Percentiles rank a stretch among this genome's conserved stretches.
phyloP scores from a whole-genome alignment of 768 basidiomycete genomes.

The Leucosporidium yakuticum region DNA sequence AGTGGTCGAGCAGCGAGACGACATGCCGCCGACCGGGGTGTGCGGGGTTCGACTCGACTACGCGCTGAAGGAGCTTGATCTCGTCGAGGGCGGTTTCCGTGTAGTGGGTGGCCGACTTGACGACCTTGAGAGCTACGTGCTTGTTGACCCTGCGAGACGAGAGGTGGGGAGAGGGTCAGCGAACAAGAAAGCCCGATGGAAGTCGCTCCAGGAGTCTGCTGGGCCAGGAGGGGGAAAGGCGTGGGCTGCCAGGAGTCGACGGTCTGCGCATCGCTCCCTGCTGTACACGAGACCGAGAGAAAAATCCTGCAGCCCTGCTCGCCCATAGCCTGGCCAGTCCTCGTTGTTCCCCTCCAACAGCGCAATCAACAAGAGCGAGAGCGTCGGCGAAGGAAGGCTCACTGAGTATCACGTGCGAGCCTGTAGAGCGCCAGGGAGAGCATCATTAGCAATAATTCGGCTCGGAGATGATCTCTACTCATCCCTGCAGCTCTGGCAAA shows the following conservation, averaged over 20 bases:
- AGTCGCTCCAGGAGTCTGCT: no score
- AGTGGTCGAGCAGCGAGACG: slow-evolving; percentile 96
- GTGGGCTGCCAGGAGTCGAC: no score
- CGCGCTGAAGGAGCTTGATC: slow-evolving; percentile 92
- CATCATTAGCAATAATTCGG: background rate
- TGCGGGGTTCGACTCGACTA: slow-evolving; percentile 73
- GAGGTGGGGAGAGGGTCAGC: background rate
- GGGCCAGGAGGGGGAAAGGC: no score
- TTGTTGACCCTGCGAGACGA: slow-evolving; percentile 66
- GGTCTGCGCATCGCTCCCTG: no score
- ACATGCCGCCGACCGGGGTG: slow-evolving; percentile 90
- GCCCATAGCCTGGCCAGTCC: no score
- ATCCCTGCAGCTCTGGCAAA: background rate
- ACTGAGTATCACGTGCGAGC: slow-evolving; percentile 71
- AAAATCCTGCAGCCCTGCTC: no score
- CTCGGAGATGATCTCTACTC: background rate
- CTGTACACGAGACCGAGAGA: no score
- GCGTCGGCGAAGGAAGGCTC: background rate
- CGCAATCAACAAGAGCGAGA: background rate
- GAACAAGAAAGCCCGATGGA: slow-evolving; percentile 1
- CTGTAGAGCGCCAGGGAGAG: slow-evolving; percentile 1
- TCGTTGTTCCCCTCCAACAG: background rate
- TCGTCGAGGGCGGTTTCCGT: slow-evolving; percentile 98
- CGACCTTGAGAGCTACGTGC: slow-evolving; percentile 97
- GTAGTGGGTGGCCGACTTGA: slow-evolving; percentile 93